Percentiles rank a stretch among this genome's conserved stretches.
Conservation (phyloP, 2,329 filamentous ascomycete species). For the Alternaria consortialis region DNA sequence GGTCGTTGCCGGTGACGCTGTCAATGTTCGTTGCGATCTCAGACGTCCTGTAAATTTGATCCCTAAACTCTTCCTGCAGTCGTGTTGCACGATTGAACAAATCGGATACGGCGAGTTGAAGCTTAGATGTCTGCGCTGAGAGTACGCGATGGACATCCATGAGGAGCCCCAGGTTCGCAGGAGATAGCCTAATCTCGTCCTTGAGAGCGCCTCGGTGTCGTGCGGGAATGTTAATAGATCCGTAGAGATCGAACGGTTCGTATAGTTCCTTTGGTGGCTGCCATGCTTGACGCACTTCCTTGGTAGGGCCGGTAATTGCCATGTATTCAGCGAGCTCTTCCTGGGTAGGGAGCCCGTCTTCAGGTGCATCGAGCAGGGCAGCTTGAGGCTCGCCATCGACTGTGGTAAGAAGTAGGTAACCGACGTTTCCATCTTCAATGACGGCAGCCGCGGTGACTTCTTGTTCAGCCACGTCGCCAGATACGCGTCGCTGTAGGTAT, state of each 20-base stretch:
- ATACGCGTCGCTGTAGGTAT: constrained; percentile 53
- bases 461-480: constrained; percentile 22
- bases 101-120: constrained; percentile 75
- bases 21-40: constrained; percentile 74
- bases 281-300: constrained; percentile 71
- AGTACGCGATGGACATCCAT: constrained; percentile 77
- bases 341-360: constrained; percentile 38
- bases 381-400: constrained; percentile 60
- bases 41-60: constrained; percentile 72
- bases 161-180: constrained; percentile 74
- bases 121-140: constrained; percentile 71
- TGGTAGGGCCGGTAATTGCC: constrained; percentile 23
- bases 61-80: constrained; percentile 71
- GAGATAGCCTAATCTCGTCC: constrained; percentile 74
- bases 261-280: constrained; percentile 70
- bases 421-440: constrained; percentile 65
- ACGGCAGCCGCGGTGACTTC: constrained; percentile 60
- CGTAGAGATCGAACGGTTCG: constrained; percentile 64
- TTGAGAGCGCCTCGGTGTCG: constrained; percentile 69
- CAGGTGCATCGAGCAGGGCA: constrained; percentile 61
- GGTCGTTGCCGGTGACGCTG: constrained; percentile 68
- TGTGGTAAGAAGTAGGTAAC: constrained; percentile 65
- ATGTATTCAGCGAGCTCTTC: constrained; percentile 41
- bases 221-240: constrained; percentile 66
- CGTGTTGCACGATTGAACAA: constrained; percentile 76